Percentiles rank a stretch among this genome's conserved stretches.
Conservation (phyloP, 192 early-diverging fungal genomes). For the Backusella liffmaniae region DNA sequence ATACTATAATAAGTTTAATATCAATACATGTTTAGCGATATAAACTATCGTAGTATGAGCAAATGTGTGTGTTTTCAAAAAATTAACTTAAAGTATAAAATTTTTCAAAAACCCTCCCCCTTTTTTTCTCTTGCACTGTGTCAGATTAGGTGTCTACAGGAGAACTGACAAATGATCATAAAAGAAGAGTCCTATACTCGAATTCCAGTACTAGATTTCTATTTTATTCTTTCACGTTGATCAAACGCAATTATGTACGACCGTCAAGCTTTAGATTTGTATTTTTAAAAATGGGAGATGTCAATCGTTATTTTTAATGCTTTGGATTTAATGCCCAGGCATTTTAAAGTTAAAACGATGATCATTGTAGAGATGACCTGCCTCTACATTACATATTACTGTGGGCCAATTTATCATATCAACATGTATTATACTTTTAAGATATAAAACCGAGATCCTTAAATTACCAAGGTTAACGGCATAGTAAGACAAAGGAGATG, state of each 20-base stretch:
- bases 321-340: neutral
- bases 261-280: neutral
- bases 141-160: no score
- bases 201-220: no score
- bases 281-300: neutral
- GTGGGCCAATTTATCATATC: neutral
- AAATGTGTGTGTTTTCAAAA: no score
- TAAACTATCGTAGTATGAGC: no score
- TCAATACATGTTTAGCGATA: no score
- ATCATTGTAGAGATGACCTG: neutral
- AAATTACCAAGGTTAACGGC: neutral
- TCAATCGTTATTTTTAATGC: neutral
- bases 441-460: neutral
- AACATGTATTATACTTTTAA: neutral
- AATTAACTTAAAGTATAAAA: no score
- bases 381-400: neutral
- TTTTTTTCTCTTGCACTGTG: no score
- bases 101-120: no score
- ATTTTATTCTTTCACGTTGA: no score
- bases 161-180: no score
- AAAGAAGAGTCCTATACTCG: no score
- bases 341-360: neutral
- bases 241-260: neutral
- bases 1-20: no score
- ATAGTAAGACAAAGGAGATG: neutral